Evolutionary conservation across 441 rosid genomes (phyloP).

Genomic region (California macrophylla): DNA sequence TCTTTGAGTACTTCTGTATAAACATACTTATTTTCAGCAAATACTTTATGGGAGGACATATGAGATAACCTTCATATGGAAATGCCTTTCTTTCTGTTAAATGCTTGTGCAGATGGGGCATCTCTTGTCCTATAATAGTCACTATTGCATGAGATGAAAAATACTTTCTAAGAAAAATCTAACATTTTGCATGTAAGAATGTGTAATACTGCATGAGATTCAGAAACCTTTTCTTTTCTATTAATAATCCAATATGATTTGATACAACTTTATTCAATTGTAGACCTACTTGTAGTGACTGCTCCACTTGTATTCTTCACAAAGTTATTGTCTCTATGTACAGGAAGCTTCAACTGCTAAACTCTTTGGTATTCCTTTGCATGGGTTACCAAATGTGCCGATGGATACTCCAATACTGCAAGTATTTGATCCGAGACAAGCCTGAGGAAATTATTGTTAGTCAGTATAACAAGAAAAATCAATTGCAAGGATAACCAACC

Average conservation of each 20-base stretch:
- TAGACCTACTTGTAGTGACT: neutral
- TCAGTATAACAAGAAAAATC: constrained; percentile 8
- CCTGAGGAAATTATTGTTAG: constrained; percentile 34
- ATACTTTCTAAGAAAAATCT: neutral
- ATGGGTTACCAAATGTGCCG: constrained; percentile 68
- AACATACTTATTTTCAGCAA: neutral
- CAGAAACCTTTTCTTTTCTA: neutral
- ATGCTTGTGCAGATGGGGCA: neutral
- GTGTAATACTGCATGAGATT: neutral
- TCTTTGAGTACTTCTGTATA: neutral
- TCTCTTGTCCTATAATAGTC: neutral
- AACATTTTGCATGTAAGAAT: neutral
- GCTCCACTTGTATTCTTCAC: constrained; percentile 6
- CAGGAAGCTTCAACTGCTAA: constrained; percentile 89
- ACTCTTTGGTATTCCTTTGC: constrained; percentile 58
- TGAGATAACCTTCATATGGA: neutral
- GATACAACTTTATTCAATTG: neutral
- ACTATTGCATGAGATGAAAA: neutral
- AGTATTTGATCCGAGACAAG: constrained; percentile 68
- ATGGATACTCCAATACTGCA: constrained; percentile 56
- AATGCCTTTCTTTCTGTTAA: neutral
- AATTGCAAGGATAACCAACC: neutral
- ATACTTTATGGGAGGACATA: neutral
- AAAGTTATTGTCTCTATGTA: constrained; percentile 25
- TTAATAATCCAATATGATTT: constrained; percentile 7